phyloP scores from a whole-genome alignment of 1,284 basidiomycete genomes.

The Peniophora sp. region DNA sequence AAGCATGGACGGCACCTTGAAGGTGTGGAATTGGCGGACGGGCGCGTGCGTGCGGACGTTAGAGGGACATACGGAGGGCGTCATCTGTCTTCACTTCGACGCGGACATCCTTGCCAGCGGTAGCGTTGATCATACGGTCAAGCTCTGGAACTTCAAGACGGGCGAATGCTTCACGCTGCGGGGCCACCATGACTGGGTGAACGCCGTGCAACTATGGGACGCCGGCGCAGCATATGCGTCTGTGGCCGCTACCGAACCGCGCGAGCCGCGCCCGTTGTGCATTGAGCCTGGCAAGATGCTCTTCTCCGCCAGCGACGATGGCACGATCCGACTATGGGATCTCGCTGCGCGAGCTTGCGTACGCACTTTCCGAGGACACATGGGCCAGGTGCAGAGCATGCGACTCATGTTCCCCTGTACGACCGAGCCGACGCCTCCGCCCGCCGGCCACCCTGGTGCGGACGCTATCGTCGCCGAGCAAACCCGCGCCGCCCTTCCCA shows the following conservation, averaged over 20 bases:
- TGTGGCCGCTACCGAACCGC: conserved; percentile 8
- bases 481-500: conserved; percentile 35
- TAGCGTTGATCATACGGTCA: conserved; percentile 84
- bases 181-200: conserved; percentile 96
- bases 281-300: conserved; percentile 87
- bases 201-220: conserved; percentile 92
- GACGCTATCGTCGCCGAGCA: conserved; percentile 5
- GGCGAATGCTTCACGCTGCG: conserved; percentile 89
- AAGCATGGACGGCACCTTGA: conserved; percentile 93
- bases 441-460: conserved; percentile 14
- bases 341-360: conserved; percentile 76
- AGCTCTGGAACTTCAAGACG: conserved; percentile 92
- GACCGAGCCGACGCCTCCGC: conserved; percentile 6
- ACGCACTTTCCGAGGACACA: conserved; percentile 83
- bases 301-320: conserved; percentile 95
- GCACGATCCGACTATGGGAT: conserved; percentile 93
- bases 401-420: conserved; percentile 61
- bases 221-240: conserved; percentile 32
- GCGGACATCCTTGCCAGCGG: conserved; percentile 88
- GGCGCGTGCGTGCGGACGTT: conserved; percentile 86
- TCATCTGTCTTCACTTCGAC: conserved; percentile 91
- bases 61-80: conserved; percentile 87
- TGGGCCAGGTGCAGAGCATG: conserved; percentile 92
- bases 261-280: conserved; percentile 17
- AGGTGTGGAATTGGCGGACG: conserved; percentile 97